Percentiles rank a stretch among this genome's conserved stretches.
Conservation (phyloP, 2,329 filamentous ascomycete genomes). For the Alternaria hordeiaustralica region DNA sequence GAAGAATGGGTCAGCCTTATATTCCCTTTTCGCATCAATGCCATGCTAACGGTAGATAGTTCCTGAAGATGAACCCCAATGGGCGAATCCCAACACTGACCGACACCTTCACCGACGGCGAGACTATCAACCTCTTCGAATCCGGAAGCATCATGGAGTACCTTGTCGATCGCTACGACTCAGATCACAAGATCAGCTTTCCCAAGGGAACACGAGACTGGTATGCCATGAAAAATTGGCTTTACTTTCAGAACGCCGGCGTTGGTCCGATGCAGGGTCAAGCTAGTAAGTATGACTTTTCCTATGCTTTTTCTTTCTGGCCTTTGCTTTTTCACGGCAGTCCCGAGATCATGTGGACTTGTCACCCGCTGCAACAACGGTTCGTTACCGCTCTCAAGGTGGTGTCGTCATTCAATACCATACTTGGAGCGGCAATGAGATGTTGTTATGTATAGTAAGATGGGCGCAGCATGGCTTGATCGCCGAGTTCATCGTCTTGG, state of each 20-base stretch:
- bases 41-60: conserved; percentile 53
- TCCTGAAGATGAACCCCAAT: conserved; percentile 90
- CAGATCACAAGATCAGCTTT: conserved; percentile 82
- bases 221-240: conserved; percentile 79
- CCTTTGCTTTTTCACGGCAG: background rate
- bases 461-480: no score
- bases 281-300: conserved; percentile 51
- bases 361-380: background rate
- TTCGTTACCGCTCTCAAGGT: background rate
- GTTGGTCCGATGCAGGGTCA: conserved; percentile 84
- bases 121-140: conserved; percentile 79
- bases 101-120: conserved; percentile 74
- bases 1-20: conserved; percentile 63
- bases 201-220: conserved; percentile 74
- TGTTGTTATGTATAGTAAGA: background rate
- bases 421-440: background rate
- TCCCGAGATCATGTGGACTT: background rate
- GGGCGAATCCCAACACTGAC: conserved; percentile 88
- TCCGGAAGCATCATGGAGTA: conserved; percentile 85
- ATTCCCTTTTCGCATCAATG: background rate
- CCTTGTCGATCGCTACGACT: conserved; percentile 80
- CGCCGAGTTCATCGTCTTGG: background rate
- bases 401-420: background rate
- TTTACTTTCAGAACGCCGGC: conserved; percentile 75
- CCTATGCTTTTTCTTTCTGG: background rate